Evolutionary conservation across 257 asterid genomes (phyloP), one percentile per base, ranked within the genome.

Genomic region (Salvia splendens): DNA sequence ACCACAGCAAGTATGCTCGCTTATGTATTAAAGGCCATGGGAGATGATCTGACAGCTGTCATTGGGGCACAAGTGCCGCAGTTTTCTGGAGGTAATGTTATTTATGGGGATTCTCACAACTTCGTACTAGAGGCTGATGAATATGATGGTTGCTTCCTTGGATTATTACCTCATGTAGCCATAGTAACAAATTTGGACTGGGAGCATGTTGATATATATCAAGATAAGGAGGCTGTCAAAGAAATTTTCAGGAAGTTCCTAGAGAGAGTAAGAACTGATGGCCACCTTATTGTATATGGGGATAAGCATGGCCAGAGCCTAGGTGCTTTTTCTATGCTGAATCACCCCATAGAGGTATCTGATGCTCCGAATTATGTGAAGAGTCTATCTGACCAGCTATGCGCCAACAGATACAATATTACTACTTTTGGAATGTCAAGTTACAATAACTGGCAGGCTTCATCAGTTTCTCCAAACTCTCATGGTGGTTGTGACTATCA

Each of bases 121-220:
- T 81, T 81, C 67, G 71, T 73, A 64, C 53, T 76, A 42, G 84
- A 81, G 84, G 86, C 80, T 63, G 84, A 81, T 70, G 83, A 78
- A 46, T 75, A 81, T 75, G 79, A 81, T 65, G 64, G 73, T 64
- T 81, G 86, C 75, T 78, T 75, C 72, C 81, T 75, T 57, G 79
- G 50, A 40, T 52, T 81, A 62, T 68, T 73, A 28, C 81, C 80
- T 65, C 73, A 48, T 66, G 46, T 78, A 43, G 80, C 83, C 49
- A 70, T 74, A 41, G 72, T 78, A 16, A 78, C 80, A 52, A 78
- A 78, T 69, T 28, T 75, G 61, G 81, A 75, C 67, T 78, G 83
- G 83, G 83, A 78, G 56, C 85, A 81, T 69, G 81, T 73, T 16
- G 83, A 78, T 56, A 69, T 81, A 30, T 78, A 72, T 78, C 12